Base-by-base conservation (phyloP, 805 yeast genomes). In the Candida koratica region DNA sequence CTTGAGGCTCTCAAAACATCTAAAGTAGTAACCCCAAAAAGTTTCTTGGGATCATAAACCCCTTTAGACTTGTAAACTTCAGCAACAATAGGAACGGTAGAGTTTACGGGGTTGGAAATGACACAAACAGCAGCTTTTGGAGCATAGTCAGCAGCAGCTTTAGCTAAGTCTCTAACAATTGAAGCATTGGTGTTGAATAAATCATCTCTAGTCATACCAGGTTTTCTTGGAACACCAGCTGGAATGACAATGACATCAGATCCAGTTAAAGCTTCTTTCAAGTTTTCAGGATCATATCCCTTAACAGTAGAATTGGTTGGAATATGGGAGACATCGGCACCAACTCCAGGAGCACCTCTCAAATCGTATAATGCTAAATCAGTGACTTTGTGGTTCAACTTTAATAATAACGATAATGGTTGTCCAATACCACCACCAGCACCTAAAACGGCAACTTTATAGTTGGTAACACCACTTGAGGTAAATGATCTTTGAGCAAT, bases 171-270 rank as follows among this genome's bases (percentile, higher is more conserved):
- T 61, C 93, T 81, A 46, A 89, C 96, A 63, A 89, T 89, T 35
- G 94, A 82, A 36, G 97, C 97, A 59, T 89, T 89, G 72, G 94
- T 89, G 74, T 85, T 82, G 81, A 89, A 89, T 55, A 89, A 74
- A 61, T 89, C 97, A 63, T 89, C 97, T 75, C 97, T 84, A 58
- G 96, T 86, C 97, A 89, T 89, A 65, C 97, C 97, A 51, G 97
- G 97, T 73, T 88, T 89, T 79, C 94, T 85, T 73, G 95, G 97
- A 41, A 89, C 94, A 73, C 97, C 97, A 39, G 97, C 97, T 59
- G 97, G 96, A 65, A 89, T 85, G 41, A 89, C 76, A 36, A 89
- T 89, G 42, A 89, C 80, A 52, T 88, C 94, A 35, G 96, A 77
- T 33, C 81, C 88, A 35, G 73, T 67, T 51, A 89, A 68, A 13